Evolutionary conservation across 73 alveolate species (phyloP).

Genomic region (Symbiodinium natans): DNA sequence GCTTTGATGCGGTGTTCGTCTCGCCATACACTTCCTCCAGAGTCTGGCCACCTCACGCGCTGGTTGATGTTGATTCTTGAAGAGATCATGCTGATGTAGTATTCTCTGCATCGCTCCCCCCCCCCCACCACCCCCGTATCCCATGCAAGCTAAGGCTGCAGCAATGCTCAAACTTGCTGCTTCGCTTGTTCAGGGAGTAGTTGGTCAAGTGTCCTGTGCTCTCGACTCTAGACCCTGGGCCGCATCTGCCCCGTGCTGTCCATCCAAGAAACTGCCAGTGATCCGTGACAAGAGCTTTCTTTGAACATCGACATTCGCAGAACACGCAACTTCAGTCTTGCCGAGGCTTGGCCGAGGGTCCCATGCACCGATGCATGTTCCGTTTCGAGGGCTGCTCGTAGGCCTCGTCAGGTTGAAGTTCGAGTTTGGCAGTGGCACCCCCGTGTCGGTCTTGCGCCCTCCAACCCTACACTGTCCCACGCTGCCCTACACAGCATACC

Average conservation of each 20-base stretch:
- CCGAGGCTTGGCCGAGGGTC: constrained; percentile 94
- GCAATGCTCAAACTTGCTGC: constrained; percentile 93
- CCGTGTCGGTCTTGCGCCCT: no score
- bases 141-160: not conserved
- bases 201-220: constrained; percentile 95
- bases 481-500: not conserved
- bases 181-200: constrained; percentile 95
- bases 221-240: not conserved
- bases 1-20: constrained; percentile 40
- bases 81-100: not conserved
- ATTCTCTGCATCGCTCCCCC: no score
- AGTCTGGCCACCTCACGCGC: not conserved
- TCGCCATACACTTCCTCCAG: constrained; percentile 81
- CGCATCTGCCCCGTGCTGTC: no score
- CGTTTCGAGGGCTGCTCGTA: constrained; percentile 93
- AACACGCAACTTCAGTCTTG: not conserved
- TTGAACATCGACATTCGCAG: no score
- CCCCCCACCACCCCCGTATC: no score
- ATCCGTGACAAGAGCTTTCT: no score
- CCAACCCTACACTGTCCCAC: not conserved
- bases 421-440: no score
- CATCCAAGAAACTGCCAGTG: no score
- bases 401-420: not conserved
- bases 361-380: constrained; percentile 94
- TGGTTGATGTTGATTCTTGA: not conserved